A percentile compares a stretch with the other conserved stretches of the same genome.
These are phyloP conservation scores for Saitoella complicata DNA, from an alignment of 805 yeast genomes.

Conservation along the genomic window DNA sequence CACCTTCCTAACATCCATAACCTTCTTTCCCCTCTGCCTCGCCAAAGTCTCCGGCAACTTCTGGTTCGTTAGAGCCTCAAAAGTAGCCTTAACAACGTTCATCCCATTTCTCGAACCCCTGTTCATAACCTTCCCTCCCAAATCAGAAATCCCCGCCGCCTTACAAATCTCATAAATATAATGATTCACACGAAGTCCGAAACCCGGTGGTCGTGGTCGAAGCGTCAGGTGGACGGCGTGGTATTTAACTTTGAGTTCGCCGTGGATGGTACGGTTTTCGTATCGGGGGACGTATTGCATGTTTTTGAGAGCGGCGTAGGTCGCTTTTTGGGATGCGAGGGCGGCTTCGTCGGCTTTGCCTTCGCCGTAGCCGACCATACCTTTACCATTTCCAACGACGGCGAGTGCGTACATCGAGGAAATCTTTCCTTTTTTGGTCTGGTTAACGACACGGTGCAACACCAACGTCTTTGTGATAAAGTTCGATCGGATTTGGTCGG, in stretches of 20 bases:
- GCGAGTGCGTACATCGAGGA: slow-evolving; percentile 68
- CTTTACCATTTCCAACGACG: slow-evolving; percentile 83
- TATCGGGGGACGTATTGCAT: slow-evolving; percentile 66
- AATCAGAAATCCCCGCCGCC: slow-evolving; percentile 84
- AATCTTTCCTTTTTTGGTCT: slow-evolving; percentile 84
- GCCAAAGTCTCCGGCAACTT: slow-evolving; percentile 77
- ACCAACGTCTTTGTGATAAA: slow-evolving; percentile 3
- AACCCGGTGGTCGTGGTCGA: slow-evolving; percentile 62
- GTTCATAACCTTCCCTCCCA: slow-evolving; percentile 69
- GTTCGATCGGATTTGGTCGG: slow-evolving; percentile 2
- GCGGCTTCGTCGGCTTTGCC: slow-evolving; percentile 74
- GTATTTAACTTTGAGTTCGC: slow-evolving; percentile 63
- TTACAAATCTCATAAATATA: slow-evolving; percentile 80
- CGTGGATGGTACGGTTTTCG: slow-evolving; percentile 81
- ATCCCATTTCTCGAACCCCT: slow-evolving; percentile 74
- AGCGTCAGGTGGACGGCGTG: slow-evolving; percentile 75
- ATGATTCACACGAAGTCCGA: slow-evolving; percentile 79
- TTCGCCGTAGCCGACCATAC: slow-evolving; percentile 89
- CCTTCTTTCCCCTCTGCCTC: slow-evolving; percentile 80
- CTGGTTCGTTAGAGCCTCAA: slow-evolving; percentile 73
- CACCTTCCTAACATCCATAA: slow-evolving; percentile 79
- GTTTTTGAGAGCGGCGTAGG: slow-evolving; percentile 85
- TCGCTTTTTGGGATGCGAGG: slow-evolving; percentile 66
- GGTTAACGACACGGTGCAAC: slow-evolving; percentile 64
- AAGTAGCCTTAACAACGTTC: slow-evolving; percentile 81